A percentile compares a stretch with the other conserved stretches of the same genome.
phyloP scores from a whole-genome alignment of 306 rosid genomes.

The Citrullus amarus region DNA sequence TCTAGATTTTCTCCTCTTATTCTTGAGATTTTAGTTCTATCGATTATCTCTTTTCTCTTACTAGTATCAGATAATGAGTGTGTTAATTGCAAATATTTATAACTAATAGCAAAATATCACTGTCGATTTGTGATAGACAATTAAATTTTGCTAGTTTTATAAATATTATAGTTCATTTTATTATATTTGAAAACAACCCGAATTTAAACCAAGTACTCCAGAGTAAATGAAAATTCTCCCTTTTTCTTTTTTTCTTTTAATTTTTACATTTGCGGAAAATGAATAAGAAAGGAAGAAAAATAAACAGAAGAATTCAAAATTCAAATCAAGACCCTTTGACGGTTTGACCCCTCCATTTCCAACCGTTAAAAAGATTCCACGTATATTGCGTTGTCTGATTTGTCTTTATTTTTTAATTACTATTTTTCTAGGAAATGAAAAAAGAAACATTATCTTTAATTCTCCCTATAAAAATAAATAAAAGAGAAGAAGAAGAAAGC shows the following conservation, averaged over 20 bases:
- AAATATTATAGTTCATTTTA: too few relatives aligned
- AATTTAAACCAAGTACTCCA: background rate
- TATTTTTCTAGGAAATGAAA: too few relatives aligned
- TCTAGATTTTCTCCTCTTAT: too few relatives aligned
- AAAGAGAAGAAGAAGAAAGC: background rate
- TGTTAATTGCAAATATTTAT: too few relatives aligned
- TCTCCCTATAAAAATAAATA: background rate
- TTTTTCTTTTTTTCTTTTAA: background rate
- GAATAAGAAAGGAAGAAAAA: background rate
- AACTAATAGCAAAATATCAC: too few relatives aligned
- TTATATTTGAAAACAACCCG: too few relatives aligned
- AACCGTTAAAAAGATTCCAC: slow-evolving; percentile 2
- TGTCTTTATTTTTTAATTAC: too few relatives aligned
- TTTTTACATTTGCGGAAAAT: background rate
- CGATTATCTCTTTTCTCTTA: too few relatives aligned
- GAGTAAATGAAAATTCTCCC: background rate
- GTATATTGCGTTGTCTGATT: background rate
- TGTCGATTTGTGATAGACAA: too few relatives aligned
- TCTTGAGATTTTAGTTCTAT: too few relatives aligned
- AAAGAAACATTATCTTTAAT: background rate
- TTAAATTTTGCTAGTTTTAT: too few relatives aligned
- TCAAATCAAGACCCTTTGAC: background rate
- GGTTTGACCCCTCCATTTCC: slow-evolving; percentile 5
- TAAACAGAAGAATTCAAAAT: background rate
- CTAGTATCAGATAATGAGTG: too few relatives aligned